These are phyloP conservation scores for Ogataea hybrid DNA, from an alignment of 1,139 yeast genomes.

Conservation along the genomic window DNA sequence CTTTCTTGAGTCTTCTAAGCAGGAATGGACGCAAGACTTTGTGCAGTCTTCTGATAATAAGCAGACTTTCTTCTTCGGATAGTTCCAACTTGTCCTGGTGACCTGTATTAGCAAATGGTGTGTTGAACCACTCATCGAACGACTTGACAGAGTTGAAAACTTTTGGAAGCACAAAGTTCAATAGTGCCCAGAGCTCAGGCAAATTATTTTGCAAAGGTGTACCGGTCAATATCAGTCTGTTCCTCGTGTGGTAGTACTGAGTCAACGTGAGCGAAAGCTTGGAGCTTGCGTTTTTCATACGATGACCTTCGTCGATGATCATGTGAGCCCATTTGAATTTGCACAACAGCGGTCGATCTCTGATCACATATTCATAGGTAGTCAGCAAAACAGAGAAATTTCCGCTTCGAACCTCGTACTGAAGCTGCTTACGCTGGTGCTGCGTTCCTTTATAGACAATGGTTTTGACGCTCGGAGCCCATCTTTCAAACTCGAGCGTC, in stretches of 20 bases:
- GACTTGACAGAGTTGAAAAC: constrained; percentile 81
- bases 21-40: constrained; percentile 94
- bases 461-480: constrained; percentile 76
- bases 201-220: constrained; percentile 83
- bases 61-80: constrained; percentile 89
- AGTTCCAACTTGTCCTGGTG: constrained; percentile 76
- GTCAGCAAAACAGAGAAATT: constrained; percentile 76
- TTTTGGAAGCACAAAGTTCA: constrained; percentile 75
- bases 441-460: constrained; percentile 78
- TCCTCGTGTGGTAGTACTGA: constrained; percentile 69
- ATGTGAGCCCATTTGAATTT: constrained; percentile 78
- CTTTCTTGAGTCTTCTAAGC: constrained; percentile 91
- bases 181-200: constrained; percentile 82
- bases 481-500: constrained; percentile 80
- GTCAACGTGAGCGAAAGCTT: constrained; percentile 71
- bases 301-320: constrained; percentile 89
- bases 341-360: constrained; percentile 65
- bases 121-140: constrained; percentile 87
- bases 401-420: constrained; percentile 58
- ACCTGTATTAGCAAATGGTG: constrained; percentile 82
- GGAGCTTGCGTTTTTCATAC: constrained; percentile 80
- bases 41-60: constrained; percentile 92
- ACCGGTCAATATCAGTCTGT: constrained; percentile 80
- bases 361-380: constrained; percentile 76
- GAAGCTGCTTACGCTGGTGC: constrained; percentile 62